phyloP scores from a whole-genome alignment of 108 stramenopile species.

The Fistulifera solaris region DNA sequence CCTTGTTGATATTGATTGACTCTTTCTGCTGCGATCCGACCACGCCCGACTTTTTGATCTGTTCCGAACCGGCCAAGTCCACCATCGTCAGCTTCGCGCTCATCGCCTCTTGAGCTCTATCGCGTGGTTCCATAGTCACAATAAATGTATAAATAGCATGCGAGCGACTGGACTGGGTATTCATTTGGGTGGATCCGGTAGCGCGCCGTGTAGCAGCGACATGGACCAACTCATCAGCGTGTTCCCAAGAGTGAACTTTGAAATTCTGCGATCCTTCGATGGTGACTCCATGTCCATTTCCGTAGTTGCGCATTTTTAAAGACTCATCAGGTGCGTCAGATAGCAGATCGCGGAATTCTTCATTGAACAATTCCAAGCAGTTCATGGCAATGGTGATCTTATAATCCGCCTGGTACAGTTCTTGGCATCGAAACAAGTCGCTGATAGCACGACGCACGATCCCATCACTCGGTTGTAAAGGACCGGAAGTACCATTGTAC shows the following conservation, averaged over 20 bases:
- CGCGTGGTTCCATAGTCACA: conserved; percentile 35
- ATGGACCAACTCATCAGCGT: conserved; percentile 49
- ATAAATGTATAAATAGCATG: conserved; percentile 92
- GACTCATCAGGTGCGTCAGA: conserved; percentile 29
- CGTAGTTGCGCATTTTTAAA: conserved; percentile 29
- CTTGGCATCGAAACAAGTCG: conserved; percentile 78
- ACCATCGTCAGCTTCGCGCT: conserved; percentile 94
- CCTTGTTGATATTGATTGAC: conserved; percentile 85
- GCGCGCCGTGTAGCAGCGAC: conserved; percentile 48
- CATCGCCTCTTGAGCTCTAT: conserved; percentile 46
- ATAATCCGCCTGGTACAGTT: conserved; percentile 26
- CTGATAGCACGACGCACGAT: conserved; percentile 93
- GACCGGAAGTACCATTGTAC: not conserved
- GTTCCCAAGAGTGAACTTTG: conserved; percentile 33
- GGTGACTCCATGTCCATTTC: conserved; percentile 35
- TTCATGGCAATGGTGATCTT: conserved; percentile 85
- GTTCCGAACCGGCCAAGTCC: conserved; percentile 94
- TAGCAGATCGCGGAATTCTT: conserved; percentile 83
- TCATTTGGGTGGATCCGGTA: conserved; percentile 84
- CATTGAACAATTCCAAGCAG: conserved; percentile 98
- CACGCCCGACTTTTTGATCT: conserved; percentile 95
- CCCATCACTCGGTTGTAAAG: conserved; percentile 38
- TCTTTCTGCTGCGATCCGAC: conserved; percentile 88
- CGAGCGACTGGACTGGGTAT: conserved; percentile 69
- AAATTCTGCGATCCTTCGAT: conserved; percentile 50